Evolutionary conservation across 2,329 filamentous ascomycete genomes (phyloP).

Genomic region (Venturia nashicola): DNA sequence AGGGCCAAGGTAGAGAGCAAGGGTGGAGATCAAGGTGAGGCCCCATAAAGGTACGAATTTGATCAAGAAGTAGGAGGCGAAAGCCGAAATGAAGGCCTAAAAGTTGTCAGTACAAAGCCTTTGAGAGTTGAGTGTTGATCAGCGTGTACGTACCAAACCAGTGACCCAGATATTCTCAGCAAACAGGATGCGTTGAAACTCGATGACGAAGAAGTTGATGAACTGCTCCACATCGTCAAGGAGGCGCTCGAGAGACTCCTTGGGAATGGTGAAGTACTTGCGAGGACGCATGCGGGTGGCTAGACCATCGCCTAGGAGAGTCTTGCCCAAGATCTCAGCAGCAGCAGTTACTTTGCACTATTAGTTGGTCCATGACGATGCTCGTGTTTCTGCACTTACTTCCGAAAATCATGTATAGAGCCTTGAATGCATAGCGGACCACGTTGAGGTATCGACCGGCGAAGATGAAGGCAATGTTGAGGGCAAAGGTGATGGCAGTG

Average conservation of each 20-base stretch:
- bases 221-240: slow-evolving; percentile 52
- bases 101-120: neutral
- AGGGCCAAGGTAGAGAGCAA: slow-evolving; percentile 45
- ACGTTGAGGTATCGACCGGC: slow-evolving; percentile 50
- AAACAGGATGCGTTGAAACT: slow-evolving; percentile 54
- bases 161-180: slow-evolving; percentile 53
- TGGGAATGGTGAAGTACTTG: slow-evolving; percentile 54
- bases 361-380: slow-evolving; percentile 13
- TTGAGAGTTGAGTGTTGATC: slow-evolving; percentile 7
- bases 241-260: slow-evolving; percentile 48
- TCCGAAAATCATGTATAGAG: slow-evolving; percentile 45
- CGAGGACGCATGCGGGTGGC: slow-evolving; percentile 49
- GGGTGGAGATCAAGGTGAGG: slow-evolving; percentile 43
- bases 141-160: slow-evolving; percentile 36
- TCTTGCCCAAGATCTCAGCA: slow-evolving; percentile 44
- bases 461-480: slow-evolving; percentile 47
- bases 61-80: slow-evolving; percentile 52
- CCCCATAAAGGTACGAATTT: slow-evolving; percentile 56
- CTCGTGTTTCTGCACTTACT: slow-evolving; percentile 26
- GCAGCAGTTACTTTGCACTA: slow-evolving; percentile 37
- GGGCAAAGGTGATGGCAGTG: slow-evolving; percentile 47
- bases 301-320: slow-evolving; percentile 44
- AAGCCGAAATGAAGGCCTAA: slow-evolving; percentile 46
- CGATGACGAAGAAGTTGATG: slow-evolving; percentile 56
- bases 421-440: slow-evolving; percentile 49